These are phyloP conservation scores for Yarrowia hollandica DNA, from an alignment of 805 yeast species.

Conservation along the genomic window DNA sequence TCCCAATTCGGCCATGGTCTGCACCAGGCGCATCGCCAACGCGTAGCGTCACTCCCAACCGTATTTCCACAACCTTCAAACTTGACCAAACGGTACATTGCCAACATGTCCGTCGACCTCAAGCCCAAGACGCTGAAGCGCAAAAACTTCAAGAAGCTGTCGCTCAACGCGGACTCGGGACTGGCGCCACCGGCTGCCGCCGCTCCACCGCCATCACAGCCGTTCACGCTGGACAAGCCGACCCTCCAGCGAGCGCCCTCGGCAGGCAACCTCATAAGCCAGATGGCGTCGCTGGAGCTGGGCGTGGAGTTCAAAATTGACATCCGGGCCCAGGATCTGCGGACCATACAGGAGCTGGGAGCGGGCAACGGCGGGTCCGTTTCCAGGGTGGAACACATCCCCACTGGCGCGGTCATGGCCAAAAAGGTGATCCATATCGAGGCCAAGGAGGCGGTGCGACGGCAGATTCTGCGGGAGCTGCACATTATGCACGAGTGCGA, in stretches of 20 bases:
- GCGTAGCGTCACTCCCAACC: slow-evolving; percentile 26
- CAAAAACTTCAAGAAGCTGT: slow-evolving; percentile 59
- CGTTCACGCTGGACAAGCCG: slow-evolving; percentile 29
- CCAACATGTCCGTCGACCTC: slow-evolving; percentile 21
- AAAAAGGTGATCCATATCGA: slow-evolving; percentile 85
- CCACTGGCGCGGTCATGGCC: slow-evolving; percentile 87
- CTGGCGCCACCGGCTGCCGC: slow-evolving; percentile 29
- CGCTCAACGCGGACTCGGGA: slow-evolving; percentile 39
- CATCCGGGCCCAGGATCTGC: slow-evolving; percentile 64
- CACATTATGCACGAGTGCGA: slow-evolving; percentile 87
- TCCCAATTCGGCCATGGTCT: slow-evolving; percentile 5
- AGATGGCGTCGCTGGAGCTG: slow-evolving; percentile 51
- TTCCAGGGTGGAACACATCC: slow-evolving; percentile 80
- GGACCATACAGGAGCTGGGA: slow-evolving; percentile 76
- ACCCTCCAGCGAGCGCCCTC: slow-evolving; percentile 22
- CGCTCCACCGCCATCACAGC: neutral
- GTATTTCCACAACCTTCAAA: slow-evolving; percentile 4
- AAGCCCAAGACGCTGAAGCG: slow-evolving; percentile 51
- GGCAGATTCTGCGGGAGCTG: slow-evolving; percentile 84
- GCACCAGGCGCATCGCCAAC: slow-evolving; percentile 26
- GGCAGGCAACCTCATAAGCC: slow-evolving; percentile 33
- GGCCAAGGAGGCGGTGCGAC: slow-evolving; percentile 70
- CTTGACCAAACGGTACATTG: neutral
- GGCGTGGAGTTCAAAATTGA: slow-evolving; percentile 56
- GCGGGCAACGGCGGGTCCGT: slow-evolving; percentile 95